A percentile compares a stretch with the other conserved stretches of the same genome.
These are phyloP conservation scores for Leucocoprinus leucothites DNA, from an alignment of 768 basidiomycete genomes.

Conservation along the genomic window DNA sequence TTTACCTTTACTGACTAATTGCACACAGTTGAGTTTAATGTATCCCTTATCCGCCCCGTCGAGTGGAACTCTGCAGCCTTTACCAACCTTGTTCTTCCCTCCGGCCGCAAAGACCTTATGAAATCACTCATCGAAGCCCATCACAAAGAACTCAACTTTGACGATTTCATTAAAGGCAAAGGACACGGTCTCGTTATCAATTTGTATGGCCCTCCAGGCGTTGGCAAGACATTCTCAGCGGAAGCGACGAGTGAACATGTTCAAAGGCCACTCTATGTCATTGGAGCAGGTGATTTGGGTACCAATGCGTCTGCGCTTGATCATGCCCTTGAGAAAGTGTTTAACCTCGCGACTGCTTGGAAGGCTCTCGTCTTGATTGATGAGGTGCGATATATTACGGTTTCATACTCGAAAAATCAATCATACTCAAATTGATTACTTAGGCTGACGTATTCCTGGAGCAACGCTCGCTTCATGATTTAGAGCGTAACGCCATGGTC, in stretches of 20 bases:
- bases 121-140: conserved; percentile 59
- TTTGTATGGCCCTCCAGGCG: conserved; percentile 56
- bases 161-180: conserved; percentile 64
- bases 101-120: conserved; percentile 49
- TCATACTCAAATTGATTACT: too few species aligned
- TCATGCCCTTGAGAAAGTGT: conserved; percentile 39
- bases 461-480: conserved; percentile 59
- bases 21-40: conserved; percentile 61
- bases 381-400: conserved; percentile 27
- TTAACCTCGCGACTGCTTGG: conserved; percentile 57
- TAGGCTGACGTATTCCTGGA: conserved; percentile 74
- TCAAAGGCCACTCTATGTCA: conserved; percentile 46
- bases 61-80: conserved; percentile 59
- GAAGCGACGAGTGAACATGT: conserved; percentile 59
- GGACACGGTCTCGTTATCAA: conserved; percentile 60
- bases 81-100: conserved; percentile 55
- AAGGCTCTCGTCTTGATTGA: conserved; percentile 58
- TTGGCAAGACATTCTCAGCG: conserved; percentile 60
- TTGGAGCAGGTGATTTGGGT: conserved; percentile 55
- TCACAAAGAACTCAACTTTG: conserved; percentile 47
- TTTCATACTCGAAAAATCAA: too few species aligned
- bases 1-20: too few species aligned
- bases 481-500: conserved; percentile 70
- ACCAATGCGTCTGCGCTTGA: conserved; percentile 44
- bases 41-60: conserved; percentile 50